Percentiles rank a stretch among this genome's conserved stretches.
These are phyloP conservation scores for Closterium sp. DNA, from an alignment of 139 green algal genomes.

Conservation along the genomic window DNA sequence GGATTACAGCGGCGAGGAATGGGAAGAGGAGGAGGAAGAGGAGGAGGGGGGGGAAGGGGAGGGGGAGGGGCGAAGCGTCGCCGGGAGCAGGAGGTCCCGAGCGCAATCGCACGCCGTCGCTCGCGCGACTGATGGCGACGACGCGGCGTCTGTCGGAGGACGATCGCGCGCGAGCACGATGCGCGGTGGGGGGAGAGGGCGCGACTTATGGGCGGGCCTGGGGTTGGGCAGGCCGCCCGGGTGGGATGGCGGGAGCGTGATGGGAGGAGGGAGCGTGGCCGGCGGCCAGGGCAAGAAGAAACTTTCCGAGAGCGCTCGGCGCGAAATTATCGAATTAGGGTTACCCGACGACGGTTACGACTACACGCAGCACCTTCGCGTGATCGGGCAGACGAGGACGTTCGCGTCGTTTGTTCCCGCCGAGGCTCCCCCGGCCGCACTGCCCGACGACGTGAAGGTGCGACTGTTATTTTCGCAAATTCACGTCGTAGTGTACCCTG, in stretches of 20 bases:
- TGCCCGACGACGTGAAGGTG: slow-evolving; percentile 47
- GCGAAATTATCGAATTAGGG: slow-evolving; percentile 52
- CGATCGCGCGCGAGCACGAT: neutral
- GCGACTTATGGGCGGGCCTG: neutral
- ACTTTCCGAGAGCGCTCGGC: slow-evolving; percentile 15
- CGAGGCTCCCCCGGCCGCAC: neutral
- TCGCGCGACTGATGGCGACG: neutral
- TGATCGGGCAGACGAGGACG: slow-evolving; percentile 12
- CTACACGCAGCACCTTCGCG: slow-evolving; percentile 83
- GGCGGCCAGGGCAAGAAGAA: neutral
- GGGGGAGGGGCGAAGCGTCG: neutral
- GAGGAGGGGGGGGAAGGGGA: neutral
- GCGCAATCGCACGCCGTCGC: neutral
- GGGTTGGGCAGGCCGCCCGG: neutral
- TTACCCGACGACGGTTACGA: slow-evolving; percentile 97
- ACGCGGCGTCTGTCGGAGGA: neutral
- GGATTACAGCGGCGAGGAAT: neutral
- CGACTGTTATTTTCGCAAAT: no score
- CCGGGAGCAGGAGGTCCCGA: neutral
- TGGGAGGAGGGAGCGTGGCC: neutral
- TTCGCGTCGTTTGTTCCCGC: slow-evolving; percentile 34
- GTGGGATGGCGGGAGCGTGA: neutral
- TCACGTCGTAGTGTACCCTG: no score
- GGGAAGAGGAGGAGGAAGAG: neutral
- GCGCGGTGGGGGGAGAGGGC: neutral